A percentile compares a stretch with the other conserved stretches of the same genome.
Evolutionary conservation across 345 rosid genomes (phyloP).

Genomic region (Acer yangbiense): DNA sequence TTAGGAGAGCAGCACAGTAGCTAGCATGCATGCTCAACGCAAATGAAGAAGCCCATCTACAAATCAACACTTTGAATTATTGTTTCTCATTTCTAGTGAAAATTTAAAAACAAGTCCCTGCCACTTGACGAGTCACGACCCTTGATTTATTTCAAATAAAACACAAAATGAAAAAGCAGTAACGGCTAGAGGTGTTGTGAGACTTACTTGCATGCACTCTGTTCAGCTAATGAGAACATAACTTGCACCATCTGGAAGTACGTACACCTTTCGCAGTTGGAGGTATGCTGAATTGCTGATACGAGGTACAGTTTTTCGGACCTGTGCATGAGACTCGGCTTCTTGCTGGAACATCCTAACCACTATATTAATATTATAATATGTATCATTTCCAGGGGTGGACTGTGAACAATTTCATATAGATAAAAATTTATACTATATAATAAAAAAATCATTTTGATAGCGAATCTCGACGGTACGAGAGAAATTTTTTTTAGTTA

Average conservation of each 20-base stretch:
- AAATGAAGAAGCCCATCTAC: background rate
- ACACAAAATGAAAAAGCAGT: background rate
- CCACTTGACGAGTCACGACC: background rate
- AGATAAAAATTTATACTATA: no score
- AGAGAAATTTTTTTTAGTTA: no score
- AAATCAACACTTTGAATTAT: background rate
- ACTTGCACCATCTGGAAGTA: constrained; percentile 41
- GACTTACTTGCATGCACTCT: background rate
- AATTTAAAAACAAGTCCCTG: background rate
- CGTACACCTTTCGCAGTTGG: constrained; percentile 35
- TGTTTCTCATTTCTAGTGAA: background rate
- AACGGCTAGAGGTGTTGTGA: background rate
- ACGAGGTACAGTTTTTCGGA: constrained; percentile 39
- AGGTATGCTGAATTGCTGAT: constrained; percentile 38
- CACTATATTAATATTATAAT: no score
- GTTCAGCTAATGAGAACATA: constrained; percentile 47
- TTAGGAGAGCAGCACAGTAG: no score
- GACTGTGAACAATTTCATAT: no score
- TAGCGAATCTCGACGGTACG: no score
- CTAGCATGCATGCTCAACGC: no score
- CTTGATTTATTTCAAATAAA: background rate
- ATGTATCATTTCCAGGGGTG: no score
- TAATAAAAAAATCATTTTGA: no score
- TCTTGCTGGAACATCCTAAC: constrained; percentile 59
- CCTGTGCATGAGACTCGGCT: constrained; percentile 66